These are phyloP conservation scores for Papiliotrema fonsecae DNA, from an alignment of 1,284 basidiomycete species.

Conservation along the genomic window DNA sequence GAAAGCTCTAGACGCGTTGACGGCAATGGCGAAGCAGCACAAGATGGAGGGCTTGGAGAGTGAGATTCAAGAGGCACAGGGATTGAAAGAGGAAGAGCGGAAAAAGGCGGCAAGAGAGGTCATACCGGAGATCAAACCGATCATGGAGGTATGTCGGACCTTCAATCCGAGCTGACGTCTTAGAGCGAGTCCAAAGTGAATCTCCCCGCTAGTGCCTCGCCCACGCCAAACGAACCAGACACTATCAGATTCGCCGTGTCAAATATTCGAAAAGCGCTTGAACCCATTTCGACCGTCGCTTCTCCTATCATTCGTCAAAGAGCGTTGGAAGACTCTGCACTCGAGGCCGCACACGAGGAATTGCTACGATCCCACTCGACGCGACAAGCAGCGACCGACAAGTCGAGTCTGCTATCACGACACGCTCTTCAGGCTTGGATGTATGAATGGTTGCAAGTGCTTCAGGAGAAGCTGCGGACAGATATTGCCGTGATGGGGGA, in stretches of 20 bases:
- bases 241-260: slow-evolving; percentile 55
- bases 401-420: slow-evolving; percentile 12
- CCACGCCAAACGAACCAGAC: no score
- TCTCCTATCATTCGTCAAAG: slow-evolving; percentile 66
- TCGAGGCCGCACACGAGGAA: slow-evolving; percentile 72
- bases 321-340: slow-evolving; percentile 75
- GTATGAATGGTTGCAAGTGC: slow-evolving; percentile 76
- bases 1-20: slow-evolving; percentile 25
- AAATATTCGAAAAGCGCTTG: slow-evolving; percentile 61
- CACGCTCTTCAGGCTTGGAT: slow-evolving; percentile 70
- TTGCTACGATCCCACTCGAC: slow-evolving; percentile 65
- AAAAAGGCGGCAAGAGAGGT: slow-evolving; percentile 22
- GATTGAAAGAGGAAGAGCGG: slow-evolving; percentile 23
- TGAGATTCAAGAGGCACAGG: slow-evolving; percentile 21
- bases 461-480: slow-evolving; percentile 55
- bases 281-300: slow-evolving; percentile 60
- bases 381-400: slow-evolving; percentile 53
- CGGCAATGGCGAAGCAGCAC: slow-evolving; percentile 16
- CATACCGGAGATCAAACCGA: slow-evolving; percentile 34
- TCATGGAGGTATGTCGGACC: slow-evolving; percentile 24
- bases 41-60: slow-evolving; percentile 16
- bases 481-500: slow-evolving; percentile 57
- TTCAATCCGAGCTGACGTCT: background rate
- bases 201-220: background rate
- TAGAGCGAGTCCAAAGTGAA: no score